Conservation (phyloP, 345 rosid genomes). For the Lumnitzera littorea region DNA sequence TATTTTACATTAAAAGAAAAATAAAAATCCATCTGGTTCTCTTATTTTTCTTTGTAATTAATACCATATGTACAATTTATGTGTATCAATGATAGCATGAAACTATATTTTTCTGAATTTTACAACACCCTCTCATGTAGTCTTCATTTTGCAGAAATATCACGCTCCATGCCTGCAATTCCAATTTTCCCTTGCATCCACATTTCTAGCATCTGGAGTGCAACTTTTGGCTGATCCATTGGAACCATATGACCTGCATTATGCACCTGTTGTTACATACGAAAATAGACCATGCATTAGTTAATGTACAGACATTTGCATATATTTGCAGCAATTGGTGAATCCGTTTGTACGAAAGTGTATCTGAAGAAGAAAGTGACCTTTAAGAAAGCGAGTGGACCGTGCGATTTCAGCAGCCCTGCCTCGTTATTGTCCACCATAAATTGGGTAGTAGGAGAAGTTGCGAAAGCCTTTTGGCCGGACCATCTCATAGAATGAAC, state of each 20-base stretch:
- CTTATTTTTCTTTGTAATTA: no score
- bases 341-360: no score
- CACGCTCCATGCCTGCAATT: neutral
- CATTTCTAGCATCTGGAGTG: slow-evolving; percentile 54
- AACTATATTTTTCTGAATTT: no score
- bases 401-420: slow-evolving; percentile 64
- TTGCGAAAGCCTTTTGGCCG: slow-evolving; percentile 49
- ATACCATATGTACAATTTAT: no score
- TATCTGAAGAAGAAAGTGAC: slow-evolving; percentile 14
- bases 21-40: no score
- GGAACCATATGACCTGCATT: slow-evolving; percentile 86
- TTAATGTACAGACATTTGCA: no score
- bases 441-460: slow-evolving; percentile 43
- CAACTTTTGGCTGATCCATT: slow-evolving; percentile 85
- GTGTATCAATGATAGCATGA: no score
- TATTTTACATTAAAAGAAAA: no score
- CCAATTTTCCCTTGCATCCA: slow-evolving; percentile 72
- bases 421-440: slow-evolving; percentile 48
- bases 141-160: no score
- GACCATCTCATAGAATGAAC: slow-evolving; percentile 77
- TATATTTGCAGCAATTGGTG: no score
- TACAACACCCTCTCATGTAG: no score
- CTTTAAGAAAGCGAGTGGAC: slow-evolving; percentile 75
- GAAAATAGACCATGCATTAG: no score
- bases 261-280: slow-evolving; percentile 30